These are phyloP conservation scores for Didymella pinodella DNA, from an alignment of 2,329 filamentous ascomycete genomes.

Conservation along the genomic window DNA sequence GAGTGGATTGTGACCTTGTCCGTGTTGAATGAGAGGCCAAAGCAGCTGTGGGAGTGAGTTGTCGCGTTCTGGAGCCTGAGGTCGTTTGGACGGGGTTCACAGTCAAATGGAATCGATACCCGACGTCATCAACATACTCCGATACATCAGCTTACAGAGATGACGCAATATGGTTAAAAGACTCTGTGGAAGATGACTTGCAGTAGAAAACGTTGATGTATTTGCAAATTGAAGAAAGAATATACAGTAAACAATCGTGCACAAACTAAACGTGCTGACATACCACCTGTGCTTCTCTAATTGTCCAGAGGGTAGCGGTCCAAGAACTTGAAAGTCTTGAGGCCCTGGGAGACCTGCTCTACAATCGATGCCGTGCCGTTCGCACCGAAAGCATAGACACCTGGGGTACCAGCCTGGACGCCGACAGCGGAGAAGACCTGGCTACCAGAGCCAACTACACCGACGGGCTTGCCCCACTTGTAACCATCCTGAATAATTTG, in stretches of 20 bases:
- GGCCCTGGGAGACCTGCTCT: conserved; percentile 55
- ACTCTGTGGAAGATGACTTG: background rate
- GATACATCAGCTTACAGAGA: background rate
- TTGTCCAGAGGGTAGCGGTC: conserved; percentile 68
- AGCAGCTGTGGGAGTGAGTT: background rate
- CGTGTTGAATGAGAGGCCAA: background rate
- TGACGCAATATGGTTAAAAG: background rate
- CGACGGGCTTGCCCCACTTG: conserved; percentile 75
- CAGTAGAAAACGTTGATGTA: background rate
- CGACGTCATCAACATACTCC: background rate
- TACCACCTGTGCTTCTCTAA: conserved; percentile 8
- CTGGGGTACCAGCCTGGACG: conserved; percentile 54
- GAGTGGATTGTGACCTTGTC: background rate
- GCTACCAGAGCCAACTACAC: conserved; percentile 61
- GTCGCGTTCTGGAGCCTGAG: background rate
- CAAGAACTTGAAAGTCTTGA: conserved; percentile 71
- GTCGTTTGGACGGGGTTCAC: background rate
- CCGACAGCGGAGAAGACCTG: conserved; percentile 54
- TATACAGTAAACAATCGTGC: background rate
- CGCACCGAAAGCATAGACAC: conserved; percentile 41
- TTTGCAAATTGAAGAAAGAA: background rate
- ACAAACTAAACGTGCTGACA: background rate
- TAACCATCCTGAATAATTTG: conserved; percentile 71
- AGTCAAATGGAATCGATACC: background rate
- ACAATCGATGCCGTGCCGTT: conserved; percentile 30